These are phyloP conservation scores for Cyclocybe cylindracea DNA, from an alignment of 768 basidiomycete species.

Conservation along the genomic window DNA sequence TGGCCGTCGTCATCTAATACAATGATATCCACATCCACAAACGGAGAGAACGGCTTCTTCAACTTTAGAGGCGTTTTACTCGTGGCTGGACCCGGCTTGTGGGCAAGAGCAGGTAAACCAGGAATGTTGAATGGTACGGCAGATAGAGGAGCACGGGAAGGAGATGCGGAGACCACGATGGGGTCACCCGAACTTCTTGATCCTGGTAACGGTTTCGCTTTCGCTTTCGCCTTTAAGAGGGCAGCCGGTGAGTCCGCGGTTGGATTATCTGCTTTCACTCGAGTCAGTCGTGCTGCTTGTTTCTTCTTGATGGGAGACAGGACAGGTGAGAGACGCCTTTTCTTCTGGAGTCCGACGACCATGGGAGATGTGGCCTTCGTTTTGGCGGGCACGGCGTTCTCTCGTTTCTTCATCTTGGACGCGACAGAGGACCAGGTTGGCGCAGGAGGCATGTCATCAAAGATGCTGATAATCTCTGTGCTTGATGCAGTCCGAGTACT, in stretches of 20 bases:
- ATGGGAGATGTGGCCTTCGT: conserved; percentile 35
- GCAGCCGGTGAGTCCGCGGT: conserved; percentile 2
- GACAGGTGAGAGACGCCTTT: conserved; percentile 37
- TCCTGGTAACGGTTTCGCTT: conserved; percentile 4
- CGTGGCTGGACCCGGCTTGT: conserved; percentile 17
- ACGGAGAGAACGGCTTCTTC: conserved; percentile 41
- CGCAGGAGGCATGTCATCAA: conserved; percentile 46
- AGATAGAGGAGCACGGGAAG: conserved; percentile 33
- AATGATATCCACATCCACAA: conserved; percentile 67
- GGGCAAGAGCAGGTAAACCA: conserved; percentile 37
- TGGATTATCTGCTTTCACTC: conserved; percentile 28
- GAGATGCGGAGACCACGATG: conserved; percentile 18
- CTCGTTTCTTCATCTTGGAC: conserved; percentile 49
- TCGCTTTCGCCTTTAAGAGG: conserved; percentile 16
- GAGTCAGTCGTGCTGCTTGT: conserved; percentile 28
- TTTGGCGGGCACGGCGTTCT: conserved; percentile 36
- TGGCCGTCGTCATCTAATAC: conserved; percentile 62
- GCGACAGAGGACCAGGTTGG: conserved; percentile 36
- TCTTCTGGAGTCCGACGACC: conserved; percentile 39
- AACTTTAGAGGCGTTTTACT: conserved; percentile 33
- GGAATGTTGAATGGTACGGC: conserved; percentile 30
- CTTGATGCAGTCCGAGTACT: conserved; percentile 22
- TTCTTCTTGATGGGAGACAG: conserved; percentile 35
- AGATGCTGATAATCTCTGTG: conserved; percentile 35
- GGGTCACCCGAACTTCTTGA: conserved; percentile 8